Base-by-base conservation (phyloP, 768 basidiomycete species). In the Lactifluus rugatus region DNA sequence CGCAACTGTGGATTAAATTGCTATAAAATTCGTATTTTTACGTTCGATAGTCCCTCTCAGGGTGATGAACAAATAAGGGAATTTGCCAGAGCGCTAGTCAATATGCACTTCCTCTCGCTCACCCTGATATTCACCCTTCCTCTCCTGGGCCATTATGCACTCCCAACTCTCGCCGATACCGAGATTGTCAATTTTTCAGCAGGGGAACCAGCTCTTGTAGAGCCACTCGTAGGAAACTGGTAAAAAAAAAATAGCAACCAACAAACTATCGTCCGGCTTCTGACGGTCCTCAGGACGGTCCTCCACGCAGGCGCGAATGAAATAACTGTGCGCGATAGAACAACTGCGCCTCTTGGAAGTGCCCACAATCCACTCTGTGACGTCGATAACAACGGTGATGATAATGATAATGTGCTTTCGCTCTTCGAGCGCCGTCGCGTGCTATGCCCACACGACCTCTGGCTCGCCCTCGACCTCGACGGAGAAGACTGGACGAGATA, bases 101-200 rank as follows among this genome's bases (percentile, higher is more conserved):
- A 17, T 2, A 56, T 56, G 55, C 16, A 28, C 31, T 14, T 6
- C 21, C 47, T 32, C 28, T 13, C 16, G n/a, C 19, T 17, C 42
- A 31, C 34, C 36, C 34, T 54, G 4, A 17, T 21, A 6, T 19
- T 55, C 21, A 10, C 19, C 17, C 42, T 55, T 17, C 36, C 19
- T 8, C 42, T 51, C 23, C 54, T 60, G 41, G 16, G 11, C 23
- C 41, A 34, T 19, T 19, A 42, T 52, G 26, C 21, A 5, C 42
- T 44, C 5, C 26, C n/a, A 14, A 41, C 51, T 10, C 54, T 62
- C 21, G 82, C 77, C 21, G 84, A 86, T 68, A 86, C 84, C 36
- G 83, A 86, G 71, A 84, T 86, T 64, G 69, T 82, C 67, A 82
- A 81, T 67, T 82, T 85, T 65, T 67, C 66, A 25, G 70, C 74